A percentile compares a stretch with the other conserved stretches of the same genome.
phyloP scores from a whole-genome alignment of 345 rosid genomes.

The Firmiana major region DNA sequence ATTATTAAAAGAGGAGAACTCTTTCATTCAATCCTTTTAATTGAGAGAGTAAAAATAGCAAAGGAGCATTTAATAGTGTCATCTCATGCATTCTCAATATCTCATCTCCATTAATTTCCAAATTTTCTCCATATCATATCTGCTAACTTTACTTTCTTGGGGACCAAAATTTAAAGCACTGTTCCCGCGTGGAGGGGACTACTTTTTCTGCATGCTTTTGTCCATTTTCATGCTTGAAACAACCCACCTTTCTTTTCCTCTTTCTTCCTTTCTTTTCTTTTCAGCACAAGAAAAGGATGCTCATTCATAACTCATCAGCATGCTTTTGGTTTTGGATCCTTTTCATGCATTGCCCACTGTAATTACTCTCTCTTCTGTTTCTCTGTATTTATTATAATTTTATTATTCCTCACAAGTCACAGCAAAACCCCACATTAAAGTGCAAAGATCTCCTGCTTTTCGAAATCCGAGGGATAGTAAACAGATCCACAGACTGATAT shows the following conservation, averaged over 20 bases:
- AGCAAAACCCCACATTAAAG: constrained; percentile 7
- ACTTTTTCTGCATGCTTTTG: constrained; percentile 15
- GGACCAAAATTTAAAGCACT: background rate
- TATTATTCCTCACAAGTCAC: background rate
- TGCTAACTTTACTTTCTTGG: background rate
- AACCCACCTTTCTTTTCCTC: background rate
- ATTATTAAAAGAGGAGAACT: too few species aligned
- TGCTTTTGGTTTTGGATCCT: background rate
- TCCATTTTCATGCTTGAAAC: background rate
- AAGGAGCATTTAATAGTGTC: too few species aligned
- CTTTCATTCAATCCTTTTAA: too few species aligned
- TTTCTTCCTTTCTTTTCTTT: background rate
- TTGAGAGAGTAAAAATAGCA: too few species aligned
- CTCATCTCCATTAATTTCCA: background rate
- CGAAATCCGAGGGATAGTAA: background rate
- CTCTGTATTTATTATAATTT: too few species aligned
- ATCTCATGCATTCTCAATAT: too few species aligned
- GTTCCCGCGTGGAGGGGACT: constrained; percentile 9
- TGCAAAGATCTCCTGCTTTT: constrained; percentile 1
- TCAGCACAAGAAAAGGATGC: background rate
- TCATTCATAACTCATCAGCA: too few species aligned
- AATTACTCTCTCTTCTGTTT: too few species aligned
- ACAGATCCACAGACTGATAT: background rate
- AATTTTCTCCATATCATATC: too few species aligned
- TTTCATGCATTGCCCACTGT: background rate